Conservation (phyloP, 2,329 filamentous ascomycete species). For the Myriosclerotinia duriaeana region DNA sequence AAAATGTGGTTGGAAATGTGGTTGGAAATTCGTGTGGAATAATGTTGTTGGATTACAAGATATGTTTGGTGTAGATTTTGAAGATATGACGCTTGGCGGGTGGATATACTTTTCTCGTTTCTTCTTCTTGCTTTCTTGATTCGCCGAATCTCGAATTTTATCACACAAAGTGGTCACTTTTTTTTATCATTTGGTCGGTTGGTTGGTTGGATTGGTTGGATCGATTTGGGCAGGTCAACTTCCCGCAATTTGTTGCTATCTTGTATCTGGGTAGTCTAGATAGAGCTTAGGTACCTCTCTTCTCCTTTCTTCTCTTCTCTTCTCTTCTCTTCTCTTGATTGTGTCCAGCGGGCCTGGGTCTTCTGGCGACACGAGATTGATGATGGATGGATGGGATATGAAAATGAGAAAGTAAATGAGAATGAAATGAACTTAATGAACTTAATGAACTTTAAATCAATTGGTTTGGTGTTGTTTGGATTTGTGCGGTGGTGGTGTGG, state of each 20-base stretch:
- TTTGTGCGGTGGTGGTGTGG: no score
- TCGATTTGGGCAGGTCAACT: background rate
- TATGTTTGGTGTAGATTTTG: background rate
- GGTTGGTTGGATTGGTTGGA: background rate
- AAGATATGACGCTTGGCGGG: background rate
- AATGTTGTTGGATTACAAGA: background rate
- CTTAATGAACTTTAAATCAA: no score
- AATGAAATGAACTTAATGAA: no score
- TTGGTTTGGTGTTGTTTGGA: no score
- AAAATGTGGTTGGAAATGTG: background rate
- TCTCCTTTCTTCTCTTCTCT: no score
- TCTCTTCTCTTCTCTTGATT: no score
- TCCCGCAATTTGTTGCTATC: background rate
- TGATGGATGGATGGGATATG: no score
- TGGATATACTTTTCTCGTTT: conserved; percentile 13
- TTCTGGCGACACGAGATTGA: no score
- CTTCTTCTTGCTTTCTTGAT: background rate
- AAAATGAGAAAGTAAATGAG: no score
- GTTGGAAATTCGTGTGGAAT: conserved; percentile 1
- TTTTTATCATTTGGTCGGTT: background rate
- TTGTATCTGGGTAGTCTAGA: no score
- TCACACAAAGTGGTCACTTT: background rate
- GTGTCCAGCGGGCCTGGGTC: no score
- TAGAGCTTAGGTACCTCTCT: no score
- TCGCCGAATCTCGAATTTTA: background rate